Evolutionary conservation across 2,329 filamentous ascomycete species (phyloP).

Genomic region (Cladobotryum mycophilum): DNA sequence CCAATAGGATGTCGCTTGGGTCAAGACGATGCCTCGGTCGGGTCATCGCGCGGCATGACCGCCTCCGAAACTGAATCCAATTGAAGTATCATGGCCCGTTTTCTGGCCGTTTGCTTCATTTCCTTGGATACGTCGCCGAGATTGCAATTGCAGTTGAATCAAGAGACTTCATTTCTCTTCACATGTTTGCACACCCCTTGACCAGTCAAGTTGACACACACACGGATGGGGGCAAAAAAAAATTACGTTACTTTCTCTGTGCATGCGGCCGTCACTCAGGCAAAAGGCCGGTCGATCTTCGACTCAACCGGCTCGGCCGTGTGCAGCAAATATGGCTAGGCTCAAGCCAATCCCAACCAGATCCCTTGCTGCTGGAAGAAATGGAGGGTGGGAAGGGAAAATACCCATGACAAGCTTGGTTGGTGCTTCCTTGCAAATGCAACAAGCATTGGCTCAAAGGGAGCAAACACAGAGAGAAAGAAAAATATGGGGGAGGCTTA

Average conservation of each 20-base stretch:
- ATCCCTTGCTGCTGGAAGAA: background rate
- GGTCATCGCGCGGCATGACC: constrained; percentile 11
- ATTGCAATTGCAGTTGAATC: too few species aligned
- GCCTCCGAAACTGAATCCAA: background rate
- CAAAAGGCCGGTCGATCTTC: constrained; percentile 6
- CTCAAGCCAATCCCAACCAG: constrained; percentile 6
- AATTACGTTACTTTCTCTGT: background rate
- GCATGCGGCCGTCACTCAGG: background rate
- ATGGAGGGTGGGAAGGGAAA: background rate
- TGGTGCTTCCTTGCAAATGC: too few species aligned
- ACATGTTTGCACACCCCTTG: background rate
- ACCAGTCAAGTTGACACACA: background rate
- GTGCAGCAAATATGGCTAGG: constrained; percentile 13
- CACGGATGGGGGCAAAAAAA: too few species aligned
- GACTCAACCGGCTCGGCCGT: constrained; percentile 11
- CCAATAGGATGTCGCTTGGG: background rate
- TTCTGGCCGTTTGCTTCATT: background rate
- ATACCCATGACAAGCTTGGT: background rate
- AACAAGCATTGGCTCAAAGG: too few species aligned
- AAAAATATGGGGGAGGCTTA: too few species aligned
- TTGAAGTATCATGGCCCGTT: background rate
- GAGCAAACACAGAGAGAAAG: too few species aligned
- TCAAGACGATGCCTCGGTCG: background rate
- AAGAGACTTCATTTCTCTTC: too few species aligned
- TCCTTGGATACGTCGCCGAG: background rate